phyloP scores from a whole-genome alignment of 2,329 filamentous ascomycete species.

The Colletotrichum zoysiae region DNA sequence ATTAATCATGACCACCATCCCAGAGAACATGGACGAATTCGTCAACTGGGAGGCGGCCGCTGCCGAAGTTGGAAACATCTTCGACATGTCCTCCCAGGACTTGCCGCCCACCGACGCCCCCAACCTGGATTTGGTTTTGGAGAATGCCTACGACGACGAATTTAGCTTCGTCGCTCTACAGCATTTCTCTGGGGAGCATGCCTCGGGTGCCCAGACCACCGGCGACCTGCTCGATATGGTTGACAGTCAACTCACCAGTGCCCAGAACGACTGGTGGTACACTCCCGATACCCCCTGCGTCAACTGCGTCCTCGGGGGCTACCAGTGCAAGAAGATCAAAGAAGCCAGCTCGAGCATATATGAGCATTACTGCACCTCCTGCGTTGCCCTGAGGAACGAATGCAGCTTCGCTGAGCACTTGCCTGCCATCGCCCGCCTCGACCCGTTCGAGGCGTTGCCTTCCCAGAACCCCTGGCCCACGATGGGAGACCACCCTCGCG shows the following conservation, averaged over 20 bases:
- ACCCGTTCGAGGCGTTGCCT: conserved; percentile 45
- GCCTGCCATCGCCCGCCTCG: conserved; percentile 17
- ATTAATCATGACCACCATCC: conserved; percentile 51
- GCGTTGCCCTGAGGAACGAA: conserved; percentile 68
- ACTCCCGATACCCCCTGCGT: conserved; percentile 62
- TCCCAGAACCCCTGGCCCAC: conserved; percentile 45
- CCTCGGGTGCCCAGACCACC: conserved; percentile 46
- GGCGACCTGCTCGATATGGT: conserved; percentile 7
- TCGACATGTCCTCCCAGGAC: conserved; percentile 51
- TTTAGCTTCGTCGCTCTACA: conserved; percentile 71
- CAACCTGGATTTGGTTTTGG: conserved; percentile 67
- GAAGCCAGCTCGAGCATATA: conserved; percentile 65
- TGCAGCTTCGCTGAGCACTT: conserved; percentile 64
- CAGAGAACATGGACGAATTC: conserved; percentile 71
- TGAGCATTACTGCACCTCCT: conserved; percentile 72
- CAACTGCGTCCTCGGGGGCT: conserved; percentile 65
- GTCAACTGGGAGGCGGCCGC: conserved; percentile 71
- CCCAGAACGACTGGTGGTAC: conserved; percentile 54
- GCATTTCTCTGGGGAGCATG: conserved; percentile 63
- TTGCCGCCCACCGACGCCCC: conserved; percentile 51
- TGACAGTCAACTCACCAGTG: conserved; percentile 13
- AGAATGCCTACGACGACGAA: conserved; percentile 69
- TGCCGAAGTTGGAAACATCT: conserved; percentile 51
- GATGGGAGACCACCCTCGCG: conserved; percentile 46
- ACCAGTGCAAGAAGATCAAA: conserved; percentile 70